These are phyloP conservation scores for Leccinum fuscescens DNA, from an alignment of 1,284 basidiomycete genomes.

Conservation along the genomic window DNA sequence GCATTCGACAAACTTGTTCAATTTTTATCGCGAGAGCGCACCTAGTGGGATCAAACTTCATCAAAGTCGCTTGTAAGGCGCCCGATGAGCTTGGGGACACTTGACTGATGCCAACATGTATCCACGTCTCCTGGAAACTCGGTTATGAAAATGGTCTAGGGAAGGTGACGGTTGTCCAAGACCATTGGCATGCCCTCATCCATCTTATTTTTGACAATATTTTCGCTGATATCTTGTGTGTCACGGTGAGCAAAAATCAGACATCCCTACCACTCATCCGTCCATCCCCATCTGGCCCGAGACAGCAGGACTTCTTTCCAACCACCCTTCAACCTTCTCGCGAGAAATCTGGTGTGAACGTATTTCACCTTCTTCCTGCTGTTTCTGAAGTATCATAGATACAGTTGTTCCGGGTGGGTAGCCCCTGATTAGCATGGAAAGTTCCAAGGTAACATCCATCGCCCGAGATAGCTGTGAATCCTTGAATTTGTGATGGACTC, in stretches of 20 bases:
- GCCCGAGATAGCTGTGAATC: not conserved
- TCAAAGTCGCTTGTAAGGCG: slow-evolving; percentile 9
- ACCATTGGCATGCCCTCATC: not conserved
- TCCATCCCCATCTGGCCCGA: not conserved
- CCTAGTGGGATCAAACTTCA: slow-evolving; percentile 21
- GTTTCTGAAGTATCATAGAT: not conserved
- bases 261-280: not conserved
- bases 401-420: not conserved
- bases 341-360: not conserved
- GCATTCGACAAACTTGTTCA: not conserved
- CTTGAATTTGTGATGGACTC: not conserved
- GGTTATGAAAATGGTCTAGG: slow-evolving; percentile 23
- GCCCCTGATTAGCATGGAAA: not conserved
- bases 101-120: slow-evolving; percentile 18
- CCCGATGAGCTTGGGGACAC: slow-evolving; percentile 23
- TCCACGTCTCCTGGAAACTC: slow-evolving; percentile 15
- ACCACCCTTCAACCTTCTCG: not conserved
- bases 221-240: not conserved
- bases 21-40: slow-evolving; percentile 5
- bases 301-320: not conserved
- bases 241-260: no score
- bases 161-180: not conserved
- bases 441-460: not conserved
- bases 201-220: slow-evolving; percentile 11
- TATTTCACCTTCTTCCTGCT: not conserved